Evolutionary conservation across 441 rosid genomes (phyloP), one percentile per base, ranked within the genome.

Genomic region (Mallotus repandus): DNA sequence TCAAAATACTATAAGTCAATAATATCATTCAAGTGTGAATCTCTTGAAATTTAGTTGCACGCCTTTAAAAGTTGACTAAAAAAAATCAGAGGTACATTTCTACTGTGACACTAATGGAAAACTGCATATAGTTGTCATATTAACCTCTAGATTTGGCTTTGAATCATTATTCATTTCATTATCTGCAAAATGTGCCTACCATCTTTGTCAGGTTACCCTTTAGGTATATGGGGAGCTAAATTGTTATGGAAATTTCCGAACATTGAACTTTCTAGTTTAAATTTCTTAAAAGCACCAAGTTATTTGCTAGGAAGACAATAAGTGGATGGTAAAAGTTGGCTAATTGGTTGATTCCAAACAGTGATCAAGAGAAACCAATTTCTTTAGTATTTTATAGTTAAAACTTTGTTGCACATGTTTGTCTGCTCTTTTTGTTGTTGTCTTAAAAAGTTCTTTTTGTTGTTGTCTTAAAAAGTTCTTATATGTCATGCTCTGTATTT

Each of bases 401-500:
- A 72, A 53, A 29, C 50, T 71, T 71, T 57, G 15, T 50, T 48
- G 8, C 32, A 62, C 32, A 29, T 53, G 18, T n/a, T 15, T n/a
- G 38, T 61, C 25, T 61, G 48, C 50, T 62, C 38, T 25, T 22
- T 72, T 11, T 69, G 4, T 22, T 64, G 69, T 64, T 46, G 25
- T 66, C 14, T 45, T 41, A 56, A 18, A 25, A 29, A 29, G 56
- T 10, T 49, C 52, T 5, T 19, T n/a, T n/a, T n/a, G n/a, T 11
- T 69, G 4, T 22, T 64, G 69, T 64, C 29, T 45, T 41, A 56
- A 18, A 25, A 29, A 29, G 56, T 10, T 49, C 52, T 5, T 19
- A 29, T n/a, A 3, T 53, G 43, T 70, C 60, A 46, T 57, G 25
- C 49, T 58, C 6, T 74, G 64, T 65, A 21, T 19, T 74, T 74